Evolutionary conservation across 129 eudicot genomes (phyloP).

Genomic region (Flaveria trinervia): DNA sequence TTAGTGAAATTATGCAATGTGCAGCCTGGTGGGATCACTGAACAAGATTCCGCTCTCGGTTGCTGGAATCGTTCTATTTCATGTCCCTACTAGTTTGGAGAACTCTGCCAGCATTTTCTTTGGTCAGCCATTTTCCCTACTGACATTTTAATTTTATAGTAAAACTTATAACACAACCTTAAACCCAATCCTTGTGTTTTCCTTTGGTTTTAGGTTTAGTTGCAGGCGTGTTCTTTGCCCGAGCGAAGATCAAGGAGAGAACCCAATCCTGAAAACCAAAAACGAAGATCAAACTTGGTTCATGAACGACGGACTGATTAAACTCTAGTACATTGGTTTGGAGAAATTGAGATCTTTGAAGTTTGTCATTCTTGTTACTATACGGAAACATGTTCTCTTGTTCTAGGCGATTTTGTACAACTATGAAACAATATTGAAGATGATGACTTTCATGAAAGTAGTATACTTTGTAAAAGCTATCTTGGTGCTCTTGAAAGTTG

Average conservation of each 20-base stretch:
- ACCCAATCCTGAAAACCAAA: conserved; percentile 39
- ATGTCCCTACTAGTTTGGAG: conserved; percentile 90
- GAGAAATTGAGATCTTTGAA: conserved; percentile 15
- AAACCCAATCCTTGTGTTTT: neutral
- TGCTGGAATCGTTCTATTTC: conserved; percentile 82
- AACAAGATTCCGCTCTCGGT: conserved; percentile 95
- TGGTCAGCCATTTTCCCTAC: conserved; percentile 46
- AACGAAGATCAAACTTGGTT: neutral
- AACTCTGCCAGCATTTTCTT: conserved; percentile 88
- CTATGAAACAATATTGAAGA: conserved; percentile 1
- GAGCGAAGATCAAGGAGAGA: conserved; percentile 72
- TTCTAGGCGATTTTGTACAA: conserved; percentile 28
- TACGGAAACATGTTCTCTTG: conserved; percentile 4
- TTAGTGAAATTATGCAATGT: conserved; percentile 25
- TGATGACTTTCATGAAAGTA: conserved; percentile 20
- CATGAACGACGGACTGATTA: neutral
- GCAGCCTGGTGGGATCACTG: conserved; percentile 94
- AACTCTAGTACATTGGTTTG: conserved; percentile 6
- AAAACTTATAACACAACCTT: neutral
- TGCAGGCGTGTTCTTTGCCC: conserved; percentile 90
- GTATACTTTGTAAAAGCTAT: conserved; percentile 1
- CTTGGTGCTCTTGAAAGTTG: conserved; percentile 4
- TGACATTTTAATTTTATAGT: neutral
- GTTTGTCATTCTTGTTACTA: conserved; percentile 14
- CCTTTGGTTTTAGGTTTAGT: conserved; percentile 48